These are phyloP conservation scores for Colletotrichum sp. DNA, from an alignment of 2,329 filamentous ascomycete genomes.

Conservation along the genomic window DNA sequence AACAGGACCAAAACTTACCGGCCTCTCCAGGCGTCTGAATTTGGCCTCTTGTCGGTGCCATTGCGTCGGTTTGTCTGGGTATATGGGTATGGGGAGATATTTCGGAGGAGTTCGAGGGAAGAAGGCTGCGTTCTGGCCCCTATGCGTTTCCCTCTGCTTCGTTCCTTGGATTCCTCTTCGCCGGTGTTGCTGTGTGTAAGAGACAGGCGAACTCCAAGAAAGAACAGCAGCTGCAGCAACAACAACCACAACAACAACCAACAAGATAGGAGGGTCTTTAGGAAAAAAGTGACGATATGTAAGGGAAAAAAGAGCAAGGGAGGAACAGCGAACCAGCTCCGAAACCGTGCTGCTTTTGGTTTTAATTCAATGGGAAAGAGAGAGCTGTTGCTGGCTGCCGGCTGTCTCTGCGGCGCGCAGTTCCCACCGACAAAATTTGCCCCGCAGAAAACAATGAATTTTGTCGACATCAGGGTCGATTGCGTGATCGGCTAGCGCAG, in stretches of 20 bases:
- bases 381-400: not conserved
- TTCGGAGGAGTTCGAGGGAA: not conserved
- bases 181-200: not conserved
- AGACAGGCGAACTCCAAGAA: not conserved
- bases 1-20: conserved; percentile 50
- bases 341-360: conserved; percentile 6
- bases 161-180: not conserved
- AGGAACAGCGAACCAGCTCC: conserved; percentile 1
- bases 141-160: not conserved
- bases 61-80: conserved; percentile 2
- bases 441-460: conserved; percentile 23
- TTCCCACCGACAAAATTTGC: conserved; percentile 13
- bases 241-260: not conserved
- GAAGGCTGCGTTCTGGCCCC: not conserved
- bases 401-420: not conserved
- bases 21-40: conserved; percentile 69
- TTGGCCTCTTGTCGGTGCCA: conserved; percentile 31
- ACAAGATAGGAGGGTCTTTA: not conserved
- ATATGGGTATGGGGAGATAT: not conserved
- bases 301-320: not conserved
- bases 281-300: not conserved
- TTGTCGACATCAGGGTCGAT: conserved; percentile 29
- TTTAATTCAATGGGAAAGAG: conserved; percentile 5
- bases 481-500: conserved; percentile 39
- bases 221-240: not conserved